Evolutionary conservation across 371 early-diverging fungal genomes (phyloP), one percentile per base, ranked within the genome.

Genomic region (Ecytonucleospora hepatopenaei): DNA sequence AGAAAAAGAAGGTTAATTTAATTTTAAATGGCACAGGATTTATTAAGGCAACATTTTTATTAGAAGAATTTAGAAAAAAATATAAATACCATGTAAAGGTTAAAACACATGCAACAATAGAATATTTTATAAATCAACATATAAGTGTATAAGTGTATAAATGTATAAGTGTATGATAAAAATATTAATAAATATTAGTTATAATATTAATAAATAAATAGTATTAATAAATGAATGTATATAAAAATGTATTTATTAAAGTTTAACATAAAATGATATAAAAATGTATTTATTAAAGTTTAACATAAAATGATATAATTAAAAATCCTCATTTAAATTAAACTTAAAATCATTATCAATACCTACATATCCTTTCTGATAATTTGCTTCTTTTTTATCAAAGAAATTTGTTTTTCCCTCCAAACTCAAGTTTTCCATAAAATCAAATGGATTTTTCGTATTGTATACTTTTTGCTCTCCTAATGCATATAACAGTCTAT

Each of bases 341-440:
- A 79, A 76, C 0, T 51, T 28, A 32, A 40, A 56, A 30, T 60
- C 56, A 31, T 73, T 66, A 30, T 59, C 54, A 16, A 67, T 62
- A 24, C 81, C 81, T 23, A 78, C 75, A 58, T 60, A 71, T 51
- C 92, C 87, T 82, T 91, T 92, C 77, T 94, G 94, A 80, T 97
- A 97, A 74, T 95, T 95, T 17, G 91, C 89, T 34, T 96, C 96
- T 72, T 87, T 87, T 85, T 95, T 95, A 82, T 97, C 98, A 73
- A 97, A 97, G 83, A 97, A 97, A 84, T 97, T 97, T 61, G 96
- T 93, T 84, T 97, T 97, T 72, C 96, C 96, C 54, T 61, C 28
- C 68, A 97, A 83, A 30, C 91, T 91, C 77, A 96, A 94, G 83
- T 94, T 82, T 76, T 96, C 98, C 98, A 97, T 97, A 74, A 96